phyloP scores from a whole-genome alignment of 345 rosid genomes.

The Dipteronia sinensis region DNA sequence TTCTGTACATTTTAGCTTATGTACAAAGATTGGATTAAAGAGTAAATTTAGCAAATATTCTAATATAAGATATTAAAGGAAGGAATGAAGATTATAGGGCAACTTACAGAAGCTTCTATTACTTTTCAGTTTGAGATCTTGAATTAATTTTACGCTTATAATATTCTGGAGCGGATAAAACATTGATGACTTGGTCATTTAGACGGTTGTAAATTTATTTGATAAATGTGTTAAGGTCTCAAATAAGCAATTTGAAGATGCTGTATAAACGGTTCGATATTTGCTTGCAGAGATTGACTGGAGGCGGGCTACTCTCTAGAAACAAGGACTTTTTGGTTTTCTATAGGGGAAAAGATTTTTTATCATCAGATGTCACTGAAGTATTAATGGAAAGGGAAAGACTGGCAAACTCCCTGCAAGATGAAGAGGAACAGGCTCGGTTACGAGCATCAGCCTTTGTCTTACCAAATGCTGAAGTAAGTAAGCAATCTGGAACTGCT shows the following conservation, averaged over 20 bases:
- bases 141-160: background rate
- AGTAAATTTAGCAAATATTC: too few species aligned
- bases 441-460: conserved; percentile 67
- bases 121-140: background rate
- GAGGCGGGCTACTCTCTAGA: conserved; percentile 79
- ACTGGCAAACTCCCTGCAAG: conserved; percentile 66
- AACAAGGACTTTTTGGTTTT: conserved; percentile 93
- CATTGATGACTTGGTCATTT: background rate
- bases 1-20: too few species aligned
- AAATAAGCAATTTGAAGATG: background rate
- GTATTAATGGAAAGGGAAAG: conserved; percentile 81
- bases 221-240: background rate
- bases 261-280: conserved; percentile 17
- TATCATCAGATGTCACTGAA: conserved; percentile 74
- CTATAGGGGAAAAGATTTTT: conserved; percentile 88
- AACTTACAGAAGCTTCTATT: too few species aligned
- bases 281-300: conserved; percentile 81
- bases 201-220: conserved; percentile 5
- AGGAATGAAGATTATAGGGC: too few species aligned
- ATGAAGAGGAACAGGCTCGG: conserved; percentile 82
- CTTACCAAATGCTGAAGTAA: conserved; percentile 37
- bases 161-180: background rate
- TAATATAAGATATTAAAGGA: too few species aligned
- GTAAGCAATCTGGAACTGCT: conserved; percentile 51
- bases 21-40: too few species aligned